Base-by-base conservation (phyloP, 1,284 basidiomycete species). In the Ustilago trichophora region DNA sequence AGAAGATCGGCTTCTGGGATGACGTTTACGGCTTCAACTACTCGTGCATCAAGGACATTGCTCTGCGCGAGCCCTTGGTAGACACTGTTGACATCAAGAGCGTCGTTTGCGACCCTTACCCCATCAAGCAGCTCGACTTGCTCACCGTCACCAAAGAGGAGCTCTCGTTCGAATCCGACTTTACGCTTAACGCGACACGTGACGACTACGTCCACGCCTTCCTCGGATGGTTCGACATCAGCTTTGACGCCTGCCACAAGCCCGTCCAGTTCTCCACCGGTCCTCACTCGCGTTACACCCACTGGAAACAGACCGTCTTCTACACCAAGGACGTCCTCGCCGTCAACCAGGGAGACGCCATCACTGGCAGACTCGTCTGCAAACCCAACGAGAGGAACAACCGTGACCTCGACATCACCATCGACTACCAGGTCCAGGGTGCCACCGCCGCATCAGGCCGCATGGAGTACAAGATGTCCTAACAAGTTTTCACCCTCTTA, bases 21-120 rank as follows among this genome's bases (percentile, higher is more conserved):
- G 95, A 98, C 77, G 96, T 99, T 25, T 99, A 98, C 83, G 96
- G 96, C 36, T 98, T 99, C 83, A 93, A 99, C 84, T 99, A 93
- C 84, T 96, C 93, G 40, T 98, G 95, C 83, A 98, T 99, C 87
- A 98, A 98, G 84, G 93, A 97, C 81, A 97, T 98, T 79, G 96
- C 96, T 4, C 85, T 99, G 50, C 88, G 90, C 40, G 96, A 99
- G 82, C 96, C 96, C 35, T 85, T 99, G 19, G 96, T 99, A 29
- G 96, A 99, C 84, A 97, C 93, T 19, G 96, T 99, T 18, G 79
- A 81, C 59, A 65, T 81, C 57, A 73, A 73, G 50, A 68, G 66
- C 49, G 79, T 81, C 51, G 79, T 81, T 29, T 80, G 78, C 59
- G 78, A 81, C 41, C 78, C 79, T n/a, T 73, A 55, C 42, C 51